Evolutionary conservation across 441 rosid genomes (phyloP).

Genomic region (Breynia disticha): DNA sequence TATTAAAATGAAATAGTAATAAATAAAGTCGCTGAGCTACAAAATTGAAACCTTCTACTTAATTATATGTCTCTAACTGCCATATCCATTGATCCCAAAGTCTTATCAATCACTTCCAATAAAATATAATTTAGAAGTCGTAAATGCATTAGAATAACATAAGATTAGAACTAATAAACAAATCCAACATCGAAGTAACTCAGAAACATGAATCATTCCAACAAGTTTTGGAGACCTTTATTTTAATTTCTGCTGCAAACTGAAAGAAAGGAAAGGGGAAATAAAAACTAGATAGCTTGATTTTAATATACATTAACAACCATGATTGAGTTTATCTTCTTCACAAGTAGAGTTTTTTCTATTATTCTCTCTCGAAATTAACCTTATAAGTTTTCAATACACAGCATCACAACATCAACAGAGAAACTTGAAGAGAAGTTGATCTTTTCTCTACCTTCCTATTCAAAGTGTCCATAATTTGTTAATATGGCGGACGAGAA

Average conservation of each 20-base stretch:
- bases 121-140: neutral
- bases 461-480: neutral
- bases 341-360: neutral
- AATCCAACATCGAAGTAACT: neutral
- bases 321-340: no score
- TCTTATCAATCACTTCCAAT: conserved; percentile 17
- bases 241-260: conserved; percentile 24
- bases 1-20: no score
- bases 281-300: conserved; percentile 2
- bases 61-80: no score
- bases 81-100: neutral
- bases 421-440: neutral
- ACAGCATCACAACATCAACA: neutral
- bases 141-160: neutral
- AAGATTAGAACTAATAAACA: neutral
- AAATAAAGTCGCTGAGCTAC: no score
- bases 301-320: conserved; percentile 19
- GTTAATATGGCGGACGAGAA: conserved; percentile 42
- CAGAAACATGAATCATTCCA: neutral
- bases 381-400: conserved; percentile 15
- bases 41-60: no score
- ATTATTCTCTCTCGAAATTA: conserved; percentile 2
- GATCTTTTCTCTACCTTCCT: neutral
- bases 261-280: conserved; percentile 10
- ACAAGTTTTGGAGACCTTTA: no score